Evolutionary conservation across 2,329 filamentous ascomycete species (phyloP).

Genomic region (Diaporthe sp.): DNA sequence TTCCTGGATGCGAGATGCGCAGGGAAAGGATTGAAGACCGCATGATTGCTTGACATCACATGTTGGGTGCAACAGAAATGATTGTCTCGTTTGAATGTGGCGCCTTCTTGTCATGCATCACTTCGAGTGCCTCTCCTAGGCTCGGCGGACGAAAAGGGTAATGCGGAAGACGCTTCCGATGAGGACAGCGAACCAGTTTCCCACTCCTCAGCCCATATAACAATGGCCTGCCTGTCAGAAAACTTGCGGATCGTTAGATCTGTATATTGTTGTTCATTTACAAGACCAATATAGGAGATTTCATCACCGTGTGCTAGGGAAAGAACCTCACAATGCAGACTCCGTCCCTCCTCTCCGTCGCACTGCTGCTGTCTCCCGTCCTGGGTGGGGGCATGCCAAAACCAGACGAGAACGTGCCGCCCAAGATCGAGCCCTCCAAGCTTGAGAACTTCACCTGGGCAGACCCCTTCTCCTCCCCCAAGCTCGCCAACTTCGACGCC

Average conservation of each 20-base stretch:
- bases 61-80: neutral
- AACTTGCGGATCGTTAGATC: neutral
- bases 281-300: neutral
- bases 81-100: neutral
- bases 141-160: slow-evolving; percentile 43
- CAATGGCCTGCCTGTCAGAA: neutral
- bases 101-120: neutral
- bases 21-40: neutral
- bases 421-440: slow-evolving; percentile 51
- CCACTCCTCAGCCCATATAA: slow-evolving; percentile 8
- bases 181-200: slow-evolving; percentile 49
- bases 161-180: slow-evolving; percentile 49
- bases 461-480: slow-evolving; percentile 53
- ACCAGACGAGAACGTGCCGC: slow-evolving; percentile 42
- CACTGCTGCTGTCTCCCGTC: slow-evolving; percentile 45
- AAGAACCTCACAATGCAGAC: slow-evolving; percentile 29
- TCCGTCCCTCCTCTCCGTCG: slow-evolving; percentile 35
- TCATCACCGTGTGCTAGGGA: neutral
- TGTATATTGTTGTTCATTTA: slow-evolving; percentile 37
- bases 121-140: neutral
- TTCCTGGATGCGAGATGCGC: neutral
- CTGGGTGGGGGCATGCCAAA: slow-evolving; percentile 43
- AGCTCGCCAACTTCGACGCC: slow-evolving; percentile 49
- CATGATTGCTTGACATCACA: neutral
- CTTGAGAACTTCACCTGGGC: slow-evolving; percentile 57